Base-by-base conservation (phyloP, 345 rosid genomes). In the Conringia planisiliqua region DNA sequence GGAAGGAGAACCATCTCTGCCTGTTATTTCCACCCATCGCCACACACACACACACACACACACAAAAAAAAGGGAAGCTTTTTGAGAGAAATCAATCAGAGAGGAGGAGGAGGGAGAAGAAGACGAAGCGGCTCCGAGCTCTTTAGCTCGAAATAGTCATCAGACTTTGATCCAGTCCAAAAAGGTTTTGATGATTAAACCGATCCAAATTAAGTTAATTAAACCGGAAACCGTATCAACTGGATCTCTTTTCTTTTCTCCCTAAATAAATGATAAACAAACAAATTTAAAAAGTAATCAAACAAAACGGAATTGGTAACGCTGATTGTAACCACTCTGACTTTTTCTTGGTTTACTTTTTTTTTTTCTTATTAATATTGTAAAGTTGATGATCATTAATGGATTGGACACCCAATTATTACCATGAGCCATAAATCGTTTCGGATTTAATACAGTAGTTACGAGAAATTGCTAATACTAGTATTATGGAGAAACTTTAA, bases 1-100 rank as follows among this genome's bases (percentile, higher is more conserved):
- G 48, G 71, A 90, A 87, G 18, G 88, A 87, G 72, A 88, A 67
- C 98, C 96, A 92, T 60, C 82, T 75, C 74, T 82, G 88, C 69
- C 55, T 85, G 5, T 87, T 86, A 38, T 81, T 83, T 12, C 86
- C 86, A 36, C 86, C 87, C 96, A 89, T 89, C 35, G 59, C 22
- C 1, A 1, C 24, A 22, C 24, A 22, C 24, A 22, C 1, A 1
- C 24, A 22, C 24, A 22, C 24, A 22, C 24, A 22, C 24, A 22
- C 24, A 22, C 1, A 40, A 0, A 29, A 16, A 5, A 8, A 1
- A 32, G 10, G 16, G n/a, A 13, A 38, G 10, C 5, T 30, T 5
- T 20, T 4, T 13, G 26, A 52, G 35, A 42, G 9, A 18, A 26
- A 35, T 35, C 10, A 35, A 40, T 40, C 20, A 20, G 4, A 39